Evolutionary conservation across 106 monocot species (phyloP), one percentile per base, ranked within the genome.

Genomic region (Allium sativum): DNA sequence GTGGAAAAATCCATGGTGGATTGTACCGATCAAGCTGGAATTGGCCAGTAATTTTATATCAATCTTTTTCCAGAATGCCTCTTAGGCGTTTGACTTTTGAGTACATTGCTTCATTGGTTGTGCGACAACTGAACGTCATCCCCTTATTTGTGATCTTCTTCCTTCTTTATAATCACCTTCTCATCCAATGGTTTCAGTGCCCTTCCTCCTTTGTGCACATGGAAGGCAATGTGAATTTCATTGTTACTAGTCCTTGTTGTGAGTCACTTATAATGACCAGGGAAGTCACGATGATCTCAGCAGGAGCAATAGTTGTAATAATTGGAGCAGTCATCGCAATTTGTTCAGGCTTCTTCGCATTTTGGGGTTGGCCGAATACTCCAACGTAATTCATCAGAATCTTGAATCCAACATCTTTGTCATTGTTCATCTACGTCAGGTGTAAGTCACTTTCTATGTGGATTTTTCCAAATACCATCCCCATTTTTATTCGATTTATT

Each of bases 331-430:
- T 87, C 86, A 87, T 87, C 56, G 81, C 70, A 65, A 81, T 86
- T 75, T 81, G 86, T 67, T 90, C 86, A 43, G 85, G 82, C 18
- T 61, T n/a, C n/a, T n/a, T 72, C 68, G 65, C 14, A 74, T 96
- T 91, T 55, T 78, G 81, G 9, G 96, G 84, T 7, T 71, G 10
- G 72, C 96, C 96, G 40, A 96, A 60, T 44, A 80, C 90, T 65
- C 96, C 96, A 70, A 96, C 91, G 79, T 96, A 96, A 65, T 70
- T 79, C 58, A 79, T 90, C 15, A 96, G 84, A 74, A 91, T 74
- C 71, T 65, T 84, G 82, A 96, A 96, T 18, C 96, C 96, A 45
- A 76, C 82, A 73, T 96, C 96, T 41, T 69, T 61, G 82, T 82
- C 70, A 43, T 81, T 77, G 64, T 78, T 62, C 44, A 82, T 51